Evolutionary conservation across 192 early-diverging fungal species (phyloP), one percentile per base, ranked within the genome.

Genomic region (Coemansia sp.): DNA sequence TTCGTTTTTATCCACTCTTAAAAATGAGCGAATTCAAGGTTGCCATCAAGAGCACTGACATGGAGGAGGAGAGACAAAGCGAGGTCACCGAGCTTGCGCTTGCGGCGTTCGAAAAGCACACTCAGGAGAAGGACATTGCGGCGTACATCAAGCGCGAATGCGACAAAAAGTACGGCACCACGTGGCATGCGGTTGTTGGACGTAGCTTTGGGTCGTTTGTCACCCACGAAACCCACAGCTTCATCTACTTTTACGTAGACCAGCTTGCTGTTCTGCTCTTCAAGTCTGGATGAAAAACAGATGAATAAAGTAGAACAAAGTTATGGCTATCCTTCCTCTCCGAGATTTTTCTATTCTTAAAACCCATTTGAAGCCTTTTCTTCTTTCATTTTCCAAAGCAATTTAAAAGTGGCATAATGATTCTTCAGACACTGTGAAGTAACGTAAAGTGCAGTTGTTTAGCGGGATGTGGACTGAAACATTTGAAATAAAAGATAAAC

Each of bases 121-220:
- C 91, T 63, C 90, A 97, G 61, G 98, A 99, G 78, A 98, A 98
- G 87, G 98, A 99, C 68, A 98, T 98, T 72, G 96, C 98, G 51
- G 92, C 95, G 19, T 89, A 90, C 76, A 93, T 99, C 86, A 99
- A 99, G 88, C 90, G 94, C 69, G 96, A 98, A 71, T 98, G 97
- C 73, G 98, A 99, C 87, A 93, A 93, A 83, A 93, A 95, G 88
- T 95, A 95, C 80, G 94, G 96, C 73, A 89, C 93, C 13, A 96
- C 96, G 60, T 99, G 98, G 96, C 98, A 99, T 76, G 95, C 93
- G 70, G 93, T 99, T 60, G 98, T 99, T 46, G 98, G 98, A 61
- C 88, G 95, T 66, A 98, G 95, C 89, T 99, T 98, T 93, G 98
- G 96, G 45, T 97, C 95, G 41, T 97, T 94, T 69, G 98, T 98